A percentile compares a stretch with the other conserved stretches of the same genome.
Conservation (phyloP, 208 protist genomes). For the Zelonia costaricensis region DNA sequence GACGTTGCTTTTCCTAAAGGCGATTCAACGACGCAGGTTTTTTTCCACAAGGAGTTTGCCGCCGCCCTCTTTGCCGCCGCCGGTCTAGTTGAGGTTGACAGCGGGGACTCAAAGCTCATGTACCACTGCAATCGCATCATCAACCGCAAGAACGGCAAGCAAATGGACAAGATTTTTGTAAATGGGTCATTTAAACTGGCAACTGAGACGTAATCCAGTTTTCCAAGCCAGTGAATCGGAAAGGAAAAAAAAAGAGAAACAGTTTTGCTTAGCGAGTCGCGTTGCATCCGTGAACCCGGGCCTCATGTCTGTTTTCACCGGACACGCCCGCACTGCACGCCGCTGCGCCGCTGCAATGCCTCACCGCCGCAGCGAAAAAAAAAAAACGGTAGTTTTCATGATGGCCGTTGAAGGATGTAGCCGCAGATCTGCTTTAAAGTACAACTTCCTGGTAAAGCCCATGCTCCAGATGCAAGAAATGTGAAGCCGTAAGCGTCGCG, state of each 20-base stretch:
- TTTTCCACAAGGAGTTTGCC: slow-evolving; percentile 67
- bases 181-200: slow-evolving; percentile 65
- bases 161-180: slow-evolving; percentile 89
- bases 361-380: too few relatives aligned
- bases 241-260: not conserved
- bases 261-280: not conserved
- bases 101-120: slow-evolving; percentile 16
- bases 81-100: slow-evolving; percentile 47
- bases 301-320: too few relatives aligned
- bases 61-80: slow-evolving; percentile 39
- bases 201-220: not conserved
- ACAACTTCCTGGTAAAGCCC: too few relatives aligned
- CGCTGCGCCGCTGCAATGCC: too few relatives aligned
- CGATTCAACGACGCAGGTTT: slow-evolving; percentile 74
- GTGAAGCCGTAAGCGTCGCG: too few relatives aligned
- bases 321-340: too few relatives aligned
- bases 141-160: slow-evolving; percentile 82
- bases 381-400: too few relatives aligned
- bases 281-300: too few relatives aligned
- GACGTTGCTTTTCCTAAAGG: slow-evolving; percentile 61
- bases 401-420: too few relatives aligned
- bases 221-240: not conserved
- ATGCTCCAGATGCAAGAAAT: too few relatives aligned
- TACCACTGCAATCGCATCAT: slow-evolving; percentile 87
- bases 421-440: too few relatives aligned